These are phyloP conservation scores for Paspalum vaginatum DNA, from an alignment of 176 grass and related monocot species.

Conservation along the genomic window DNA sequence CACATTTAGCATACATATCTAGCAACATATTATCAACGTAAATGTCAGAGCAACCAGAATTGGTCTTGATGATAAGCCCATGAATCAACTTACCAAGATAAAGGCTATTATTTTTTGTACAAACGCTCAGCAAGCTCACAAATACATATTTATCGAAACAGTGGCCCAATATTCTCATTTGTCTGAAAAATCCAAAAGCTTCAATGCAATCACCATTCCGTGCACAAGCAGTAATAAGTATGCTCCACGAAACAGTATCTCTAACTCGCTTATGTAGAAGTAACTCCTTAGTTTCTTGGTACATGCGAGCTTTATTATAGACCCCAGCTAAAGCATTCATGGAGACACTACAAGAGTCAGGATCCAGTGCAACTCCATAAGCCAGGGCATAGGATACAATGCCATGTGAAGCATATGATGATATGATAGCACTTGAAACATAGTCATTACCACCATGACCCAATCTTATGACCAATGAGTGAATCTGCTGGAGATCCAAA, in stretches of 20 bases:
- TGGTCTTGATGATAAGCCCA: constrained; percentile 68
- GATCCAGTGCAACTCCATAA: constrained; percentile 47
- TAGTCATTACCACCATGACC: constrained; percentile 56
- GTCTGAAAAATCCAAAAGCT: constrained; percentile 60
- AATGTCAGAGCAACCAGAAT: constrained; percentile 52
- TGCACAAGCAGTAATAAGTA: constrained; percentile 68
- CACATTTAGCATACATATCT: constrained; percentile 93
- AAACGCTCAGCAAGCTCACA: constrained; percentile 70
- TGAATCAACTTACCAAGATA: constrained; percentile 68
- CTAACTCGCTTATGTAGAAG: constrained; percentile 47
- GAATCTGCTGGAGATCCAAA: constrained; percentile 58
- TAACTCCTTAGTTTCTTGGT: constrained; percentile 58
- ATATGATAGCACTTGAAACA: constrained; percentile 66
- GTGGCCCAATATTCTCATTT: constrained; percentile 61
- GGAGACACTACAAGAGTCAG: constrained; percentile 35
- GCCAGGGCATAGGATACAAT: constrained; percentile 48
- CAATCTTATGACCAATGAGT: constrained; percentile 73
- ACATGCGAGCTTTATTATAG: constrained; percentile 61
- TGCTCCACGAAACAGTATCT: constrained; percentile 73
- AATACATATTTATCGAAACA: constrained; percentile 52
- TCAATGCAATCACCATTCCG: constrained; percentile 57
- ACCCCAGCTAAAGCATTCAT: constrained; percentile 62
- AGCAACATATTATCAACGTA: constrained; percentile 67
- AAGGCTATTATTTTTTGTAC: constrained; percentile 70
- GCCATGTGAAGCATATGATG: constrained; percentile 66